Percentiles rank a stretch among this genome's conserved stretches.
Evolutionary conservation across 208 protist genomes (phyloP).

Genomic region (Leishmania martiniquensis): DNA sequence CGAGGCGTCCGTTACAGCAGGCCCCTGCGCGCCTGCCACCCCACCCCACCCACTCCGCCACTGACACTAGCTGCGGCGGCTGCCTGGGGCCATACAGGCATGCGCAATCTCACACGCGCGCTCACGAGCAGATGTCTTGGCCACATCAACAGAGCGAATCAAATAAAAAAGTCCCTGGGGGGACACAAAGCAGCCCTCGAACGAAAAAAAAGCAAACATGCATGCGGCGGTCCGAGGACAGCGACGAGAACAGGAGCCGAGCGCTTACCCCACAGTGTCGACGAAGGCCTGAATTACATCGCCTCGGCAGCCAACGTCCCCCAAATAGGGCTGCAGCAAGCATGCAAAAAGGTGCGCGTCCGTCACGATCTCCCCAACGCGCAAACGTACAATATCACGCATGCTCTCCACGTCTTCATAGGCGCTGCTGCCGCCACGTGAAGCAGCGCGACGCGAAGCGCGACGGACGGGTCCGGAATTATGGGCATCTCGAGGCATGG

Average conservation of each 20-base stretch:
- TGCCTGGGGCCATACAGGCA: not conserved
- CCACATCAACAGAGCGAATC: not conserved
- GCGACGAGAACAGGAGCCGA: not conserved
- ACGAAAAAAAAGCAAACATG: not conserved
- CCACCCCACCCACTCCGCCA: not conserved
- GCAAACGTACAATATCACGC: conserved; percentile 14
- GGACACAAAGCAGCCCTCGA: not conserved
- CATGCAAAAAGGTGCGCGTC: conserved; percentile 31
- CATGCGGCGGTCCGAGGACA: not conserved
- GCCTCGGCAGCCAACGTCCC: conserved; percentile 6
- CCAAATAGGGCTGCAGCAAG: conserved; percentile 41
- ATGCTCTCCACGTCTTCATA: not conserved
- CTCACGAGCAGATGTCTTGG: not conserved
- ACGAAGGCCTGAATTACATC: conserved; percentile 2
- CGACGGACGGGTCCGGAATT: not conserved
- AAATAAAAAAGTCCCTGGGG: not conserved
- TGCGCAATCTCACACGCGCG: not conserved
- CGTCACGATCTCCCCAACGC: conserved; percentile 33
- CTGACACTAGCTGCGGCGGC: no score
- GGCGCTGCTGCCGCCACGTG: not conserved
- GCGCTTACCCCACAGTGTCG: not conserved
- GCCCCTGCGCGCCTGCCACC: not conserved
- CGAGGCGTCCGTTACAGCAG: not conserved
- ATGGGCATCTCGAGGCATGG: conserved; percentile 3
- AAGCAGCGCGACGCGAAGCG: not conserved